A percentile compares a stretch with the other conserved stretches of the same genome.
These are phyloP conservation scores for Domatiomyces globalis DNA, from an alignment of 2,329 filamentous ascomycete genomes.

Conservation along the genomic window DNA sequence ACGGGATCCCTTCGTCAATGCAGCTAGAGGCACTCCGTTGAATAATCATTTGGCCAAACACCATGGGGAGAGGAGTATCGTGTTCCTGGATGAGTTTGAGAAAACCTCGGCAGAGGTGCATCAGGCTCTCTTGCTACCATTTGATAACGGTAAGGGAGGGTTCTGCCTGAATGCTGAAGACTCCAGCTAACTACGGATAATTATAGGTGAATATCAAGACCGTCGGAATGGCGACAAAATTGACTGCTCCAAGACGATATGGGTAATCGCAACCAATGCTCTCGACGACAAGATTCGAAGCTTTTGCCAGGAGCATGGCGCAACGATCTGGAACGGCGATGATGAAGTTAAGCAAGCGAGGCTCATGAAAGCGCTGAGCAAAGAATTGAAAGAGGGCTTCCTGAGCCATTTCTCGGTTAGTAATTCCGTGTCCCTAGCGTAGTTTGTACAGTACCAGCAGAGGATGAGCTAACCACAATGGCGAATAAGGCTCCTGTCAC, in stretches of 20 bases:
- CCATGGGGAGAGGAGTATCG: conserved; percentile 25
- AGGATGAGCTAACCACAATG: too few species aligned
- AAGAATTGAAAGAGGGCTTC: conserved; percentile 18
- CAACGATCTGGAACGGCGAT: conserved; percentile 13
- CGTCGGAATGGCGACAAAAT: conserved; percentile 23
- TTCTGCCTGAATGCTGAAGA: conserved; percentile 7
- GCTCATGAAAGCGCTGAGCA: conserved; percentile 17
- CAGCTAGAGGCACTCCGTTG: conserved; percentile 27
- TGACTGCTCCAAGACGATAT: conserved; percentile 34
- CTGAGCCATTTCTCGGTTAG: conserved; percentile 15
- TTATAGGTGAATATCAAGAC: conserved; percentile 26
- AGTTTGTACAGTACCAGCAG: neutral
- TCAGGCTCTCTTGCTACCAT: conserved; percentile 31
- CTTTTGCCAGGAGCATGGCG: conserved; percentile 25
- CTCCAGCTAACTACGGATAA: neutral
- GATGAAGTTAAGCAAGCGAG: conserved; percentile 7
- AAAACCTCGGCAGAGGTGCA: conserved; percentile 31
- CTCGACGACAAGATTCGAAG: conserved; percentile 27
- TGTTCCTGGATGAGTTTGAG: conserved; percentile 41
- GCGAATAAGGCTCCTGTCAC: conserved; percentile 25
- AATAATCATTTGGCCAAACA: conserved; percentile 36
- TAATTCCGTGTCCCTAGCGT: conserved; percentile 1
- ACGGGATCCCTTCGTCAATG: conserved; percentile 22
- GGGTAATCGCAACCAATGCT: conserved; percentile 36
- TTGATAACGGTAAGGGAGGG: conserved; percentile 28